Conservation (phyloP, 345 rosid genomes). For the Sisymbrium irio region DNA sequence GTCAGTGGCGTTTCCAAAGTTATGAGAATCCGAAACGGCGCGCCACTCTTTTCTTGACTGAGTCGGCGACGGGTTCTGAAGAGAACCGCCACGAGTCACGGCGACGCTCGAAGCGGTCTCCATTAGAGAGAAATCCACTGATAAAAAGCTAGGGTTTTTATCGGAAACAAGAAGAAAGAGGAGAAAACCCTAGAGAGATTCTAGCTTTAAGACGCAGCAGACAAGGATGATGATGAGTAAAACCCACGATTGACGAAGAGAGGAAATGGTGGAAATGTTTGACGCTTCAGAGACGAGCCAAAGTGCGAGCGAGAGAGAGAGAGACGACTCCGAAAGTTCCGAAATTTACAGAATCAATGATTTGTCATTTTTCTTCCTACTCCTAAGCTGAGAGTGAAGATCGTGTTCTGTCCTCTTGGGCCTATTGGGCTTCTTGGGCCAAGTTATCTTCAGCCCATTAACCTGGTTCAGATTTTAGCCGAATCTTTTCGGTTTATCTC, state of each 20-base stretch:
- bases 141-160: slow-evolving; percentile 36
- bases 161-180: neutral
- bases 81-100: slow-evolving; percentile 62
- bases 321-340: slow-evolving; percentile 13
- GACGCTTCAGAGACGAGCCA: slow-evolving; percentile 19
- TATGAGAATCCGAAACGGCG: slow-evolving; percentile 76
- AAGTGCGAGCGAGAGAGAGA: slow-evolving; percentile 18
- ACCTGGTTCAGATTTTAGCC: neutral
- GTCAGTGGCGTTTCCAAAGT: slow-evolving; percentile 50
- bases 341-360: slow-evolving; percentile 24
- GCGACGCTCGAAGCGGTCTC: slow-evolving; percentile 71
- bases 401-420: neutral
- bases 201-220: slow-evolving; percentile 8
- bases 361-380: slow-evolving; percentile 25
- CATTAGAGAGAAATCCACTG: slow-evolving; percentile 42
- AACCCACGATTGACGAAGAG: neutral
- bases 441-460: neutral
- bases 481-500: neutral
- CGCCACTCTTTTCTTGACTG: slow-evolving; percentile 90
- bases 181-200: slow-evolving; percentile 36
- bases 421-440: slow-evolving; percentile 3
- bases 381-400: too few relatives aligned
- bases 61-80: slow-evolving; percentile 46
- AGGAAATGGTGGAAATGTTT: slow-evolving; percentile 28
- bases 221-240: neutral